A percentile compares a stretch with the other conserved stretches of the same genome.
These are phyloP conservation scores for Fibroporia radiculosa DNA, from an alignment of 768 basidiomycete species.

Conservation along the genomic window DNA sequence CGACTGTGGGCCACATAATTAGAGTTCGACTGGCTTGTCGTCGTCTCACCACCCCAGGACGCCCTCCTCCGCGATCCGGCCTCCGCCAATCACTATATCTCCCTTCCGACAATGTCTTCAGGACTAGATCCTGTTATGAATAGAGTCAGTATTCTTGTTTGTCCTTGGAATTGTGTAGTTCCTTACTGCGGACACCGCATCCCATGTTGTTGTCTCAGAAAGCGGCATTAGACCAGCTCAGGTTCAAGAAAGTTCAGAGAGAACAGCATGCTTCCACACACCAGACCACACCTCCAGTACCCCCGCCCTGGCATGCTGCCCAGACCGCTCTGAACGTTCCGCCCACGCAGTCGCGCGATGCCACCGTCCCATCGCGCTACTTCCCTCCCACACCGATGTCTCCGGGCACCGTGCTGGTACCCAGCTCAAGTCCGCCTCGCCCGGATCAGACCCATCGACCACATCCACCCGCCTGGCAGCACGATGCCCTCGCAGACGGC, in stretches of 20 bases:
- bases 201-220: conserved; percentile 24
- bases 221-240: conserved; percentile 36
- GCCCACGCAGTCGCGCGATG: conserved; percentile 71
- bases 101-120: conserved; percentile 32
- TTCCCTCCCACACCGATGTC: conserved; percentile 43
- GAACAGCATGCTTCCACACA: conserved; percentile 17
- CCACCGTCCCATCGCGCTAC: conserved; percentile 55
- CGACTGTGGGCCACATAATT: conserved; percentile 17
- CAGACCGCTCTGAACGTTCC: conserved; percentile 24
- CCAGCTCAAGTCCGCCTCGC: conserved; percentile 61
- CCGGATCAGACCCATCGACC: conserved; percentile 32
- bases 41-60: conserved; percentile 8
- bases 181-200: conserved; percentile 15
- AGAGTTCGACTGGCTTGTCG: conserved; percentile 9
- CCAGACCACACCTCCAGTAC: conserved; percentile 15
- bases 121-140: conserved; percentile 35
- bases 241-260: conserved; percentile 36
- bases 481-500: conserved; percentile 34
- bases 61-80: conserved; percentile 1
- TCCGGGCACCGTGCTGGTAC: conserved; percentile 59
- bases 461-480: conserved; percentile 31
- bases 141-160: conserved; percentile 38
- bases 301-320: conserved; percentile 13
- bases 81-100: not conserved
- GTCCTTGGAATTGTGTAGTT: conserved; percentile 8